Conservation (phyloP, 768 basidiomycete genomes). For the Russula dissimulans region DNA sequence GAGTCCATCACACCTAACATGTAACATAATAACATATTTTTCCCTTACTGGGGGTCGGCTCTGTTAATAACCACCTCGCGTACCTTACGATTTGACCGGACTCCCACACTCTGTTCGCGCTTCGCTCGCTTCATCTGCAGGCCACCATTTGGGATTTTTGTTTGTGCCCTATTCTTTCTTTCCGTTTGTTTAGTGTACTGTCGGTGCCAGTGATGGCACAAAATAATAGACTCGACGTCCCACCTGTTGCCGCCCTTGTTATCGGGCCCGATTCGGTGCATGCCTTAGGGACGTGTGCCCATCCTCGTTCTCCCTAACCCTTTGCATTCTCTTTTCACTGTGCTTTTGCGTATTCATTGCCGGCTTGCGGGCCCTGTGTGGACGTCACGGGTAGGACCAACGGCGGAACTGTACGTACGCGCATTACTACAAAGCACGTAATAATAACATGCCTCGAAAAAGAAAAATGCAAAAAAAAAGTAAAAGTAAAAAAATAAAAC, state of each 20-base stretch:
- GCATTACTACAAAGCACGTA: conserved; percentile 8
- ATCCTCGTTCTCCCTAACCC: neutral
- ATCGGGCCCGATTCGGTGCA: no score
- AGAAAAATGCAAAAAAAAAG: neutral
- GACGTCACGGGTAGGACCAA: neutral
- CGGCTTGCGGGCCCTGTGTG: neutral
- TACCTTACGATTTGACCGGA: neutral
- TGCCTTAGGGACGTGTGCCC: no score
- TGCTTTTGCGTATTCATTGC: neutral
- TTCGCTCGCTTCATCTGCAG: neutral
- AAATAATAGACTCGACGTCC: no score
- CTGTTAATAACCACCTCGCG: neutral
- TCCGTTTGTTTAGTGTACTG: neutral
- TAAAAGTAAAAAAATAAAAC: neutral
- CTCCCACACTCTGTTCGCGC: neutral
- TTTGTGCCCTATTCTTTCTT: neutral
- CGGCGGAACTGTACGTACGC: neutral
- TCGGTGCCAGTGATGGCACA: no score
- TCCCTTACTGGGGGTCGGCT: neutral
- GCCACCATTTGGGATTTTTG: neutral
- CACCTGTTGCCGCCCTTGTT: no score
- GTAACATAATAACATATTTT: neutral
- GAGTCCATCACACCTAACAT: neutral
- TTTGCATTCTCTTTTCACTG: neutral
- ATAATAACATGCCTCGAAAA: neutral